Conservation (phyloP, 768 basidiomycete genomes). For the Suillus spraguei region DNA sequence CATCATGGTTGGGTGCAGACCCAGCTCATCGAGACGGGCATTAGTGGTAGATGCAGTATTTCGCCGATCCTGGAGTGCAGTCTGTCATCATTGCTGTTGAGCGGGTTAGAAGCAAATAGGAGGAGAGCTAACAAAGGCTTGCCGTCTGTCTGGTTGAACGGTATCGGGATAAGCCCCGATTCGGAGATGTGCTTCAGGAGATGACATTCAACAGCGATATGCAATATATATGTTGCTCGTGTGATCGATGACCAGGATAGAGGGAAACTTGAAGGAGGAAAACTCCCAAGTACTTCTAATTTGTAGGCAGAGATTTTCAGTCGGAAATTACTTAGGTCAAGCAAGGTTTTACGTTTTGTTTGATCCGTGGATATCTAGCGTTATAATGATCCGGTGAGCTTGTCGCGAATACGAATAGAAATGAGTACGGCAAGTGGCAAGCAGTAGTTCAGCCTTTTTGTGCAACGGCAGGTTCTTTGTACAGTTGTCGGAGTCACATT, state of each 20-base stretch:
- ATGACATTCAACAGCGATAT: neutral
- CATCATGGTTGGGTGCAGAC: conserved; percentile 45
- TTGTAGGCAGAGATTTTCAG: neutral
- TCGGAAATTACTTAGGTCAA: neutral
- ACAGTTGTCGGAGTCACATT: neutral
- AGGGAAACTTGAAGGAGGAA: neutral
- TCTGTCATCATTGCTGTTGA: neutral
- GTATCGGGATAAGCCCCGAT: neutral
- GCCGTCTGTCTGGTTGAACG: neutral
- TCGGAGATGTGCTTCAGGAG: neutral
- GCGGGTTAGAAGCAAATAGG: neutral
- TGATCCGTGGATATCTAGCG: neutral
- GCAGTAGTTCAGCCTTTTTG: neutral
- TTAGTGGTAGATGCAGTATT: conserved; percentile 45
- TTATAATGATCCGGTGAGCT: neutral
- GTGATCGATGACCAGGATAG: neutral
- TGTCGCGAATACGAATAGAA: neutral
- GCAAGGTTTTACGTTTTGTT: too few relatives aligned
- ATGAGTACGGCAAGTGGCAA: too few relatives aligned
- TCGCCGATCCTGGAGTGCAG: conserved; percentile 41
- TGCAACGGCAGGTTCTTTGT: neutral
- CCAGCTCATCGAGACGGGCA: conserved; percentile 48
- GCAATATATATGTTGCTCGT: neutral
- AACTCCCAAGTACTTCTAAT: neutral
- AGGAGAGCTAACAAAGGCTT: neutral